These are phyloP conservation scores for Apiotrichum veenhuisii DNA, from an alignment of 1,284 basidiomycete genomes.

Conservation along the genomic window DNA sequence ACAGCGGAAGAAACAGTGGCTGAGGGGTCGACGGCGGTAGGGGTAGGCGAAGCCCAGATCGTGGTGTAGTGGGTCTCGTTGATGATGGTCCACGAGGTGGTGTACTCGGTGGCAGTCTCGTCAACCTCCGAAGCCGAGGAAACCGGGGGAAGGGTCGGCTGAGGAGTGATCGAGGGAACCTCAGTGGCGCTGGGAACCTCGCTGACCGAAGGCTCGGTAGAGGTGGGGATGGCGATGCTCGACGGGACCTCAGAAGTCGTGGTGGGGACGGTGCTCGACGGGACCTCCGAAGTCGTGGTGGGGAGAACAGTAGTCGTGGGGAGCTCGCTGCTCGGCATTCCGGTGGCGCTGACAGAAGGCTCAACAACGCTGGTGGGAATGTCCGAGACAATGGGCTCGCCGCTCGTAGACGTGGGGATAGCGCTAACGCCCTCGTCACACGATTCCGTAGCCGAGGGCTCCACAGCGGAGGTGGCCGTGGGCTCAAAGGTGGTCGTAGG, in stretches of 20 bases:
- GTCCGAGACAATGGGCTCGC: neutral
- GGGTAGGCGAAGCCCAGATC: slow-evolving; percentile 3
- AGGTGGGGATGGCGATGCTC: neutral
- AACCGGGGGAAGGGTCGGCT: neutral
- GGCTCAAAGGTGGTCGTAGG: neutral
- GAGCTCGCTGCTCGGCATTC: slow-evolving; percentile 6
- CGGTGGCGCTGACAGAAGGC: slow-evolving; percentile 6
- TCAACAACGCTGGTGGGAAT: neutral
- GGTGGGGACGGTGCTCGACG: neutral
- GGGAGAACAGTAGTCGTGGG: slow-evolving; percentile 7
- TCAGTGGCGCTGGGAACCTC: slow-evolving; percentile 8
- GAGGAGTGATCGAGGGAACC: slow-evolving; percentile 3
- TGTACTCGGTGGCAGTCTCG: slow-evolving; percentile 35
- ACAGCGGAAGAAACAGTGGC: neutral
- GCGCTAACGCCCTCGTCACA: too few species aligned
- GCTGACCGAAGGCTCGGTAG: neutral
- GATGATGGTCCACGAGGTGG: slow-evolving; percentile 32
- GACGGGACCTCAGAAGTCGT: slow-evolving; percentile 6
- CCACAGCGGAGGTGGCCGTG: slow-evolving; percentile 1
- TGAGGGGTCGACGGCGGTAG: neutral
- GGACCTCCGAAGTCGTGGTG: neutral
- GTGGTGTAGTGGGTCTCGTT: slow-evolving; percentile 30
- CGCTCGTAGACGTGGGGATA: neutral
- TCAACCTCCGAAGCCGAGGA: slow-evolving; percentile 25
- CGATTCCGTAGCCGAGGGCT: slow-evolving; percentile 10